These are phyloP conservation scores for Yarrowia hollandica DNA, from an alignment of 805 yeast species.

Conservation along the genomic window DNA sequence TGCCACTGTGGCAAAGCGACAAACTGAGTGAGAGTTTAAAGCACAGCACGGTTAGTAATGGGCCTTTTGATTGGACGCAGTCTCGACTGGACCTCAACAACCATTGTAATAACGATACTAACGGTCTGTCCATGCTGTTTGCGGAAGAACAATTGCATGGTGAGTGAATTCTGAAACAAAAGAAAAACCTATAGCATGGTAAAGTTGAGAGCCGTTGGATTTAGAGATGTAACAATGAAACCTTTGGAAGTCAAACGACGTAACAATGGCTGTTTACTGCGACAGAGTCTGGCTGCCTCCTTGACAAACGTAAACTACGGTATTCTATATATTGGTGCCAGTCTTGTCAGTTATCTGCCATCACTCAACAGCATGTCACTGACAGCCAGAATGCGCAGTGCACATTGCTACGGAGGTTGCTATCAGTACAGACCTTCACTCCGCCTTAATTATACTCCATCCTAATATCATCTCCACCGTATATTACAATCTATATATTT, in stretches of 20 bases:
- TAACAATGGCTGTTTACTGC: too few relatives aligned
- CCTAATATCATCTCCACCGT: background rate
- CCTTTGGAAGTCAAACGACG: background rate
- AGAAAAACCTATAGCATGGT: background rate
- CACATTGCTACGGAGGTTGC: too few relatives aligned
- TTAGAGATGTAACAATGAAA: background rate
- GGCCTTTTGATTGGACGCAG: background rate
- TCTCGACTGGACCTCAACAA: background rate
- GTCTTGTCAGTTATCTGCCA: background rate
- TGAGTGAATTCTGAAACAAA: background rate
- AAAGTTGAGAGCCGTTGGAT: conserved; percentile 9
- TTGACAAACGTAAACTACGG: too few relatives aligned
- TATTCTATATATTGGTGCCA: too few relatives aligned
- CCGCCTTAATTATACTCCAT: background rate
- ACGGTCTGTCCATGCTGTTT: background rate
- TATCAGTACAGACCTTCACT: background rate
- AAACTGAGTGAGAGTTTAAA: conserved; percentile 2
- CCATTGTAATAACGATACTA: too few relatives aligned
- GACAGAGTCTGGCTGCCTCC: too few relatives aligned
- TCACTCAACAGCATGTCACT: too few relatives aligned
- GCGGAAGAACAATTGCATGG: background rate
- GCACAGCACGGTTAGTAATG: conserved; percentile 7
- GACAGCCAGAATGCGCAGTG: too few relatives aligned
- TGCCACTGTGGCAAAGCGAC: conserved; percentile 19
- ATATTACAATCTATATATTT: conserved; percentile 18